Conservation (phyloP, 805 yeast species). For the Metschnikowia similis region DNA sequence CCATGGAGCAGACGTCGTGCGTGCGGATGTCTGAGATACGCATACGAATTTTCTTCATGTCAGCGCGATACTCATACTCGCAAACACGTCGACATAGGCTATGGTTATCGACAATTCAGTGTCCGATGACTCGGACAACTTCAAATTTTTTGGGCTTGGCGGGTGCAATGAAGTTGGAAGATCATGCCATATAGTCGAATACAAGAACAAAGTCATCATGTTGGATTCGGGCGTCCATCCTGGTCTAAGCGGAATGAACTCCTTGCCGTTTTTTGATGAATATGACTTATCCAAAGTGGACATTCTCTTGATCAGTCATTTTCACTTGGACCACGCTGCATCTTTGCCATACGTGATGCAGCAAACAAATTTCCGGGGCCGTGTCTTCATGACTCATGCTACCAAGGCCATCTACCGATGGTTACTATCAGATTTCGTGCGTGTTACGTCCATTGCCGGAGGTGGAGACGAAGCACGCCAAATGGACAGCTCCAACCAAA, state of each 20-base stretch:
- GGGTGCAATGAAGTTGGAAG: slow-evolving; percentile 99
- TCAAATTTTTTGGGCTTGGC: slow-evolving; percentile 82
- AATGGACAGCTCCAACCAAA: slow-evolving; percentile 10
- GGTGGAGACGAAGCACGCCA: slow-evolving; percentile 31
- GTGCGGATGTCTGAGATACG: not conserved
- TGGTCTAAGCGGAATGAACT: slow-evolving; percentile 82
- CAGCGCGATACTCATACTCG: slow-evolving; percentile 1
- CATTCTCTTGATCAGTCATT: slow-evolving; percentile 82
- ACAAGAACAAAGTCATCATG: slow-evolving; percentile 93
- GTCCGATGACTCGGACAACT: slow-evolving; percentile 33
- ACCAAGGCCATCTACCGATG: slow-evolving; percentile 97
- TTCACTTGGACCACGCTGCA: slow-evolving; percentile 98
- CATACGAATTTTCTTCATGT: slow-evolving; percentile 4
- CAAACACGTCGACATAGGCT: not conserved
- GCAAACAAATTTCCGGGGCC: slow-evolving; percentile 88
- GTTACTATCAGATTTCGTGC: slow-evolving; percentile 89
- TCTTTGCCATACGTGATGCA: slow-evolving; percentile 97
- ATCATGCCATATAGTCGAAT: slow-evolving; percentile 88
- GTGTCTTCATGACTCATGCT: slow-evolving; percentile 99
- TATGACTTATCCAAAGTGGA: slow-evolving; percentile 87
- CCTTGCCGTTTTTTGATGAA: slow-evolving; percentile 93
- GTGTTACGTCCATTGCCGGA: slow-evolving; percentile 67
- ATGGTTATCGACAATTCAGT: slow-evolving; percentile 13
- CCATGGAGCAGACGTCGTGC: not conserved
- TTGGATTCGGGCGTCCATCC: slow-evolving; percentile 98